phyloP scores from a whole-genome alignment of 2,329 filamentous ascomycete genomes.

The Botrytis paeoniae region DNA sequence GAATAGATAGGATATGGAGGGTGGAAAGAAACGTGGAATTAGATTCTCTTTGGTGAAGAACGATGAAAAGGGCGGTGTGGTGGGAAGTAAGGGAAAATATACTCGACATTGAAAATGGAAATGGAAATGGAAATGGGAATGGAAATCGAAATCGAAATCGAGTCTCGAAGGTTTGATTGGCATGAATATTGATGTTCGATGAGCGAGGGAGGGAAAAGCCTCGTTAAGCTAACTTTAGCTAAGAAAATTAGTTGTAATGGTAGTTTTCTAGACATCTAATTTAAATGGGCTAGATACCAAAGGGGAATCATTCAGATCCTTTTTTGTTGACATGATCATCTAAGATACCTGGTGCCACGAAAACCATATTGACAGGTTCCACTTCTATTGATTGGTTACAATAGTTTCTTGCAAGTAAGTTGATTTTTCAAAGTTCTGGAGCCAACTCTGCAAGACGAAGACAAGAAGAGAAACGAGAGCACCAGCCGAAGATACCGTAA shows the following conservation, averaged over 20 bases:
- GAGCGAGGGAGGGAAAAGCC: background rate
- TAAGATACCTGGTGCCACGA: constrained; percentile 1
- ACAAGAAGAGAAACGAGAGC: background rate
- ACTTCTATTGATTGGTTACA: background rate
- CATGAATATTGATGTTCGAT: background rate
- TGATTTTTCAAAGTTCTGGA: background rate
- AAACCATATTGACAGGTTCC: constrained; percentile 1
- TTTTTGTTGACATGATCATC: constrained; percentile 1
- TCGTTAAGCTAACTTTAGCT: constrained; percentile 4
- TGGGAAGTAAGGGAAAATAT: background rate
- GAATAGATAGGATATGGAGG: background rate
- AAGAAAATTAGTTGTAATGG: background rate
- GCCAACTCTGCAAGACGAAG: background rate
- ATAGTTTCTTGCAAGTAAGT: background rate
- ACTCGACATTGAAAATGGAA: background rate
- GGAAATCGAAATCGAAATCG: background rate
- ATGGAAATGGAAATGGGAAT: background rate
- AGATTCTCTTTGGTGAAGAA: background rate
- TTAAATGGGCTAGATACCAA: background rate
- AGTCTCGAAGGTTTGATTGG: constrained; percentile 5
- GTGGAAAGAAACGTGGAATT: background rate
- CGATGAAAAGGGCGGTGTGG: constrained; percentile 4
- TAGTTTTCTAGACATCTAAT: background rate
- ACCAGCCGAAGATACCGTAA: background rate
- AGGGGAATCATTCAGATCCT: background rate